These are phyloP conservation scores for Mallotus japonicus DNA, from an alignment of 441 rosid species.

Conservation along the genomic window DNA sequence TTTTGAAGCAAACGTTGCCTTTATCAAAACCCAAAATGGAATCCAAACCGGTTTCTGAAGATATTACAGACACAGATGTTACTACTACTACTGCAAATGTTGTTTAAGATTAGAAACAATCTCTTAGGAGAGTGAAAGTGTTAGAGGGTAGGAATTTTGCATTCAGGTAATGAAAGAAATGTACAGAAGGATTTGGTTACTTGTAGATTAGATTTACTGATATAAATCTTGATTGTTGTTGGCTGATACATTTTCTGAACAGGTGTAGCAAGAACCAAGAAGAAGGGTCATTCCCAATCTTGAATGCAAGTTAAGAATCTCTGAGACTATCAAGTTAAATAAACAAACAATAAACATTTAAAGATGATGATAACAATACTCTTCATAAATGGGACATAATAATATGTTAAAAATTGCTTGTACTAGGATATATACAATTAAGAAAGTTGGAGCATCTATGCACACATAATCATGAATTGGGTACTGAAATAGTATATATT, in stretches of 20 bases:
- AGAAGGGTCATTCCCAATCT: neutral
- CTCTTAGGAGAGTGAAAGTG: neutral
- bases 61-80: conserved; percentile 13
- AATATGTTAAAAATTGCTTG: too few species aligned
- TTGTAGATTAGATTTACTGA: neutral
- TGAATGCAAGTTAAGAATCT: neutral
- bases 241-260: neutral
- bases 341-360: too few species aligned
- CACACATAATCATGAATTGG: too few species aligned
- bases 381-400: too few species aligned
- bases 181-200: conserved; percentile 3
- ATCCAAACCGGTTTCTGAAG: conserved; percentile 24
- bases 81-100: conserved; percentile 13
- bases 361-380: too few species aligned
- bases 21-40: conserved; percentile 36
- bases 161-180: neutral
- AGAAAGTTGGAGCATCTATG: too few species aligned
- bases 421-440: too few species aligned
- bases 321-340: too few species aligned
- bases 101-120: conserved; percentile 15
- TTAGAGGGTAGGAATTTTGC: neutral
- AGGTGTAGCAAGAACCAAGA: neutral
- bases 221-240: neutral
- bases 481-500: too few species aligned
- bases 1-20: conserved; percentile 30